A percentile compares a stretch with the other conserved stretches of the same genome.
Evolutionary conservation across 1,139 yeast species (phyloP).

Genomic region (Maudiozyma humilis): DNA sequence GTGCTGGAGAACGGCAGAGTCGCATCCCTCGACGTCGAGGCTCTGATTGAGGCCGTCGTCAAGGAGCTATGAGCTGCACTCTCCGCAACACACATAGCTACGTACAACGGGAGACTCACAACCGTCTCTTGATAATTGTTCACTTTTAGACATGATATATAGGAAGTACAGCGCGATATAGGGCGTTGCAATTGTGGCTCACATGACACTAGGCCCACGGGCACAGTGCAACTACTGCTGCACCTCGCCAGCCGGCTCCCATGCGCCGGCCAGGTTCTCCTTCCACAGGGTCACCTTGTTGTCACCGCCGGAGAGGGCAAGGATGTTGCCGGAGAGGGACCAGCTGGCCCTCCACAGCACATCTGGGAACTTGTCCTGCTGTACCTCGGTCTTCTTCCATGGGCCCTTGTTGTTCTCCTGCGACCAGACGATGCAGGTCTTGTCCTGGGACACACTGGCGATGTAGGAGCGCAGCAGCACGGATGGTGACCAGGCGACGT

Average conservation of each 20-base stretch:
- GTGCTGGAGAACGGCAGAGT: constrained; percentile 74
- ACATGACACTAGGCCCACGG: too few relatives aligned
- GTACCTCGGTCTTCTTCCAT: constrained; percentile 76
- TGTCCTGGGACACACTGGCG: constrained; percentile 98
- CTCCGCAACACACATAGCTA: not conserved
- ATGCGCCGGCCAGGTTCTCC: constrained; percentile 84
- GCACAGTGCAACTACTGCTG: constrained; percentile 63
- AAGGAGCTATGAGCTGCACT: constrained; percentile 31
- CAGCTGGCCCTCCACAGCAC: constrained; percentile 98
- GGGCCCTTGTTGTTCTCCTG: constrained; percentile 54
- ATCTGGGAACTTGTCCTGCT: constrained; percentile 82
- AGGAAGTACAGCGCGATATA: too few relatives aligned
- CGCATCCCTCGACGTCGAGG: constrained; percentile 76
- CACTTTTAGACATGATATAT: not conserved
- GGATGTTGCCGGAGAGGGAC: constrained; percentile 91
- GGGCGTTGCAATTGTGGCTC: too few relatives aligned
- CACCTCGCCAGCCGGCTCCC: constrained; percentile 96
- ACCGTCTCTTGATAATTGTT: not conserved
- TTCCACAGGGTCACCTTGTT: constrained; percentile 95
- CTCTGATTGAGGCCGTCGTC: constrained; percentile 56
- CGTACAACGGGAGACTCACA: too few relatives aligned
- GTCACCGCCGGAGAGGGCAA: constrained; percentile 95
- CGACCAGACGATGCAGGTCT: constrained; percentile 91
- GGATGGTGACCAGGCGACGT: constrained; percentile 96
- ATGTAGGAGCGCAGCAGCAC: constrained; percentile 78